Evolutionary conservation across 2,329 filamentous ascomycete species (phyloP).

Genomic region (Arthrobotrys entomopaga): DNA sequence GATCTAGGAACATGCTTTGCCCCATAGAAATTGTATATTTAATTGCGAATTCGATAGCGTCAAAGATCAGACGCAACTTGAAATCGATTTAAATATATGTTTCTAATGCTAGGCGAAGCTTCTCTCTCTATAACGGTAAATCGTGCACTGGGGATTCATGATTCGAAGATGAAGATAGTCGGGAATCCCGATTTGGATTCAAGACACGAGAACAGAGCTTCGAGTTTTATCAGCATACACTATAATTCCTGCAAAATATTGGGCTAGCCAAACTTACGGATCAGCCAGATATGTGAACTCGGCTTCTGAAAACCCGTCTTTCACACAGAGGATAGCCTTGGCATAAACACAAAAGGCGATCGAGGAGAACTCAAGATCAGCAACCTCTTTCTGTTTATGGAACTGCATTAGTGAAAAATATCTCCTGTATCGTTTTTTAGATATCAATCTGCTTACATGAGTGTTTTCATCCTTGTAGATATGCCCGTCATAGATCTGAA

Average conservation of each 20-base stretch:
- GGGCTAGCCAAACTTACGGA: conserved; percentile 13
- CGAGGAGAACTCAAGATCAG: conserved; percentile 29
- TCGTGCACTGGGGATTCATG: too few species aligned
- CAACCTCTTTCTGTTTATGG: conserved; percentile 21
- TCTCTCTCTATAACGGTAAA: too few species aligned
- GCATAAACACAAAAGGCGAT: conserved; percentile 2
- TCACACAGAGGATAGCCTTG: background rate
- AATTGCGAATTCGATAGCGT: too few species aligned
- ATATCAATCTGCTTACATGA: conserved; percentile 7
- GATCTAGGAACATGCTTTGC: too few species aligned
- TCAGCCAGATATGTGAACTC: conserved; percentile 24
- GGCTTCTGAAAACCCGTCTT: conserved; percentile 20
- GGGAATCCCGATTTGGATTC: background rate
- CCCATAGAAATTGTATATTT: too few species aligned
- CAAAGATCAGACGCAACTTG: too few species aligned
- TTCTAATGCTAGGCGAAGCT: too few species aligned
- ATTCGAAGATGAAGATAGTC: too few species aligned
- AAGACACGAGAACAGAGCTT: conserved; percentile 14
- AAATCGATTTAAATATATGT: too few species aligned
- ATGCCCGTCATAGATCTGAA: conserved; percentile 20
- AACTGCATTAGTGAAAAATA: background rate
- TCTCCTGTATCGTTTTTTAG: background rate
- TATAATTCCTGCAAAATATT: too few species aligned
- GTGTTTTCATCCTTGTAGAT: conserved; percentile 18
- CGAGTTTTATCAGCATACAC: background rate